Percentiles rank a stretch among this genome's conserved stretches.
Evolutionary conservation across 2,329 filamentous ascomycete species (phyloP).

Genomic region (Ploettnerulaceae sp.): DNA sequence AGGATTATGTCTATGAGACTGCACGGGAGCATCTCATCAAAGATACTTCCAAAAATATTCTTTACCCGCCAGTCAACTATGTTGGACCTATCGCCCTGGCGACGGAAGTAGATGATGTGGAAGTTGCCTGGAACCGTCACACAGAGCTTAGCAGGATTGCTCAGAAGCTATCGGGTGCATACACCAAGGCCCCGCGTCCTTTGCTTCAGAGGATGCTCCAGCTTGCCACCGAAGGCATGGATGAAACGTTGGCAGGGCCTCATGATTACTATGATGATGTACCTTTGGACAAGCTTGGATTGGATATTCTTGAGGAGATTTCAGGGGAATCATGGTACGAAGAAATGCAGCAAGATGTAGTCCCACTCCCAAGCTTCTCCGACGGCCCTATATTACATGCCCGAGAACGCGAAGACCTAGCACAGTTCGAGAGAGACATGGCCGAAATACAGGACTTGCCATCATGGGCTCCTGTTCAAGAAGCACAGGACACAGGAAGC

Average conservation of each 20-base stretch:
- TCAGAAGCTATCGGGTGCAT: slow-evolving; percentile 1
- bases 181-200: slow-evolving; percentile 14
- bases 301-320: slow-evolving; percentile 15
- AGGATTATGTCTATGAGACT: slow-evolving; percentile 21
- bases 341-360: not conserved
- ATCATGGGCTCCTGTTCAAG: not conserved
- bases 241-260: not conserved
- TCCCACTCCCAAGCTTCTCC: not conserved
- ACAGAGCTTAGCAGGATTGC: slow-evolving; percentile 2
- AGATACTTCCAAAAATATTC: not conserved
- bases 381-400: not conserved
- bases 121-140: slow-evolving; percentile 8
- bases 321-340: slow-evolving; percentile 23
- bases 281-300: not conserved
- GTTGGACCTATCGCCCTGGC: slow-evolving; percentile 23
- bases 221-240: slow-evolving; percentile 7
- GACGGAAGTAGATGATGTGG: slow-evolving; percentile 10
- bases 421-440: not conserved
- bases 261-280: slow-evolving; percentile 8
- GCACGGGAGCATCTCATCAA: slow-evolving; percentile 6
- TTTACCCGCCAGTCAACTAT: slow-evolving; percentile 22
- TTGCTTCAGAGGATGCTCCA: slow-evolving; percentile 16
- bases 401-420: not conserved
- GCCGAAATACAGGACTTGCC: not conserved
- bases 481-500: not conserved